Evolutionary conservation across 306 rosid species (phyloP).

Genomic region (Cucurbita moschata): DNA sequence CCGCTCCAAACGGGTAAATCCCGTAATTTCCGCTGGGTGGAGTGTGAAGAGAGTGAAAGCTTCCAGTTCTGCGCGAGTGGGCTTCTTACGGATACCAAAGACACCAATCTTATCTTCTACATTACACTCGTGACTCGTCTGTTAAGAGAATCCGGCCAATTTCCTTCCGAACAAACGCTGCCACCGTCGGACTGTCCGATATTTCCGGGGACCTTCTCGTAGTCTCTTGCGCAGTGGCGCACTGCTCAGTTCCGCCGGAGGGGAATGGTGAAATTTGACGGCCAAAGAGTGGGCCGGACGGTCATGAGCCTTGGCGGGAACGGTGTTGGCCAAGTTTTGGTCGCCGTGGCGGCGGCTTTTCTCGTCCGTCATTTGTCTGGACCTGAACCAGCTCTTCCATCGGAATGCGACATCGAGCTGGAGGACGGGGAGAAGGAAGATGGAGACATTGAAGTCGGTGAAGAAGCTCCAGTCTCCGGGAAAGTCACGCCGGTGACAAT

Average conservation of each 20-base stretch:
- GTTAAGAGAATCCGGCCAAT: background rate
- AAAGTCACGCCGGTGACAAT: slow-evolving; percentile 55
- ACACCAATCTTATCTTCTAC: slow-evolving; percentile 1
- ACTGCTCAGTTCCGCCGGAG: background rate
- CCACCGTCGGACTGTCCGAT: background rate
- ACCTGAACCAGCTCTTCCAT: slow-evolving; percentile 50
- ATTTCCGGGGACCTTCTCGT: background rate
- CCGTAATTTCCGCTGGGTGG: background rate
- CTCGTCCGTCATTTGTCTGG: slow-evolving; percentile 60
- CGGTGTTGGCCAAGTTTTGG: slow-evolving; percentile 53
- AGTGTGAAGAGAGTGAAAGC: background rate
- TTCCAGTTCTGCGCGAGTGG: background rate
- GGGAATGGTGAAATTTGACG: slow-evolving; percentile 37
- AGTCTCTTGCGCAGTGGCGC: background rate
- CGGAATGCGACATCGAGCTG: slow-evolving; percentile 22
- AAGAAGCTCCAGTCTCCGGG: slow-evolving; percentile 16
- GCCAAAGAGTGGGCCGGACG: slow-evolving; percentile 43
- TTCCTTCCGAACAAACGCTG: background rate
- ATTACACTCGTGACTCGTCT: background rate
- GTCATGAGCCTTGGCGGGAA: slow-evolving; percentile 43
- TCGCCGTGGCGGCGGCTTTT: slow-evolving; percentile 52
- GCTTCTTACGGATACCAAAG: background rate
- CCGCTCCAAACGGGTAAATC: background rate
- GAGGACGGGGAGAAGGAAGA: slow-evolving; percentile 17
- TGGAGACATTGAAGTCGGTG: slow-evolving; percentile 7